Conservation (phyloP, 495 filamentous ascomycete genomes). For the Friedmanniomyces endolithicus region DNA sequence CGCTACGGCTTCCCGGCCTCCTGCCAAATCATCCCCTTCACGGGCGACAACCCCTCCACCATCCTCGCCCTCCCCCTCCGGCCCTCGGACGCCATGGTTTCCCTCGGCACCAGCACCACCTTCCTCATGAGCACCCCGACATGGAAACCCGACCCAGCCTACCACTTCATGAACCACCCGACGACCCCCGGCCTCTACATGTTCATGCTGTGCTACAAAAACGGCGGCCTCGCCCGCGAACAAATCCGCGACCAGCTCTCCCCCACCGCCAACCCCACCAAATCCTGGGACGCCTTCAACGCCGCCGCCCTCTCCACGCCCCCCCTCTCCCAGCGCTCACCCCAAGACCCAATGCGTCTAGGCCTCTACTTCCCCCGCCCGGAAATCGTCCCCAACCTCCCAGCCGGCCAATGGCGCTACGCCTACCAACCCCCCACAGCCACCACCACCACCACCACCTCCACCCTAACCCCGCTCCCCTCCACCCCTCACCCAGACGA, state of each 20-base stretch:
- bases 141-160: conserved; percentile 72
- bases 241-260: conserved; percentile 64
- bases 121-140: conserved; percentile 90
- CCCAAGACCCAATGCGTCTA: conserved; percentile 54
- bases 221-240: conserved; percentile 86
- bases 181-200: conserved; percentile 39
- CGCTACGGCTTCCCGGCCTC: conserved; percentile 65
- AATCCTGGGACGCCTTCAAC: conserved; percentile 72
- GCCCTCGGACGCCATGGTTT: conserved; percentile 82
- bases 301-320: conserved; percentile 47
- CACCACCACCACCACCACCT: conserved; percentile 30
- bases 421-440: too few relatives aligned
- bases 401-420: conserved; percentile 73
- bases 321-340: conserved; percentile 49
- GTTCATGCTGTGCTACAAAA: conserved; percentile 99
- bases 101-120: conserved; percentile 86
- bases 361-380: conserved; percentile 89
- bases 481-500: conserved; percentile 42
- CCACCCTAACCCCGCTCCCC: conserved; percentile 27
- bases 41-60: conserved; percentile 91
- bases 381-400: conserved; percentile 88
- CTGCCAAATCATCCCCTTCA: conserved; percentile 72
- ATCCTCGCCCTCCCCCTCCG: conserved; percentile 81
- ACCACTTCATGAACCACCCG: conserved; percentile 39
- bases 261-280: conserved; percentile 32